These are phyloP conservation scores for Aristolochia californica DNA, from an alignment of 164 flowering plant species.

Conservation along the genomic window DNA sequence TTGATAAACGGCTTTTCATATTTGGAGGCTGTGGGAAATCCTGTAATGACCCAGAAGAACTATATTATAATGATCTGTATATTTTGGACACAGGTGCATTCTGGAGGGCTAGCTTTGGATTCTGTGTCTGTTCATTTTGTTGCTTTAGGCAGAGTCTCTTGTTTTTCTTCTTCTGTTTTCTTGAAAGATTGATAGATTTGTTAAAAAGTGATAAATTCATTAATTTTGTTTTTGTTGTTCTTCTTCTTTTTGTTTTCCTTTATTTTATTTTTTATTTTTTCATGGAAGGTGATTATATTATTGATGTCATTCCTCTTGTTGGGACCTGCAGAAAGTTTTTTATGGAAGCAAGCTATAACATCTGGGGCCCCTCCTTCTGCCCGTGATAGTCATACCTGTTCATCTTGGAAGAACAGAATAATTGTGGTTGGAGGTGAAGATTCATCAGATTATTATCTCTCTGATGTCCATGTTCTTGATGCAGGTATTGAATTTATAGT, in stretches of 20 bases:
- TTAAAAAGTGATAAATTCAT: too few relatives aligned
- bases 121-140: background rate
- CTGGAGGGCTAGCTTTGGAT: background rate
- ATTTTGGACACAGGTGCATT: slow-evolving; percentile 70
- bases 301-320: background rate
- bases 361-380: slow-evolving; percentile 78
- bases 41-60: slow-evolving; percentile 36
- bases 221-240: too few relatives aligned
- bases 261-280: background rate
- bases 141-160: background rate
- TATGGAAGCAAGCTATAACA: slow-evolving; percentile 67
- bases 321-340: slow-evolving; percentile 54
- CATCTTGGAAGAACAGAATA: slow-evolving; percentile 75
- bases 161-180: background rate
- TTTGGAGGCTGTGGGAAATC: slow-evolving; percentile 98
- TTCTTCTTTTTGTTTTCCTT: background rate
- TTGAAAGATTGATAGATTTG: too few relatives aligned
- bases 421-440: slow-evolving; percentile 96
- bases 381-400: slow-evolving; percentile 93
- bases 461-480: slow-evolving; percentile 90
- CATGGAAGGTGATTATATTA: background rate
- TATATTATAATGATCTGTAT: slow-evolving; percentile 78
- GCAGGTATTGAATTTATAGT: slow-evolving; percentile 36
- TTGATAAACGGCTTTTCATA: slow-evolving; percentile 73
- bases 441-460: slow-evolving; percentile 62